These are phyloP conservation scores for Globisporangium uncinulatum DNA, from an alignment of 352 stramenopile genomes.

Conservation along the genomic window DNA sequence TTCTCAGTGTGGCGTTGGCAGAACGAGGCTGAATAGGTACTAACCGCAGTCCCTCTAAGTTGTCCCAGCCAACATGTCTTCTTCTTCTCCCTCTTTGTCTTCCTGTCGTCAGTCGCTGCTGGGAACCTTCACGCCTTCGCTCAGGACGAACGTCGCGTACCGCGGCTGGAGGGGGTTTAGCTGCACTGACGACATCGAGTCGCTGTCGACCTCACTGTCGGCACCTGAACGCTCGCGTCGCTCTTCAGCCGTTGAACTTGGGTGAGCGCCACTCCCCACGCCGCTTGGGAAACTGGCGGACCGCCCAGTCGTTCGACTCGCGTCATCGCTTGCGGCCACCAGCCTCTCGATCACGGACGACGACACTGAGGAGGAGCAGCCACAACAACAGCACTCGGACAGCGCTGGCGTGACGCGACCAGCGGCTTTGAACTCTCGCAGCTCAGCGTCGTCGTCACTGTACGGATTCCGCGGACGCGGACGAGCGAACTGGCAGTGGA, in stretches of 20 bases:
- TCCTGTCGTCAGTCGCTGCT: too few species aligned
- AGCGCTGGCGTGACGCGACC: neutral
- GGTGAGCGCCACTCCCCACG: too few species aligned
- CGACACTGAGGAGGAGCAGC: too few species aligned
- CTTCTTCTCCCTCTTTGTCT: too few species aligned
- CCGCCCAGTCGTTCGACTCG: neutral
- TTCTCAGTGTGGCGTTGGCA: constrained; percentile 1
- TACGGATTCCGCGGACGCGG: constrained; percentile 9
- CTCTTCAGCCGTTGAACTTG: too few species aligned
- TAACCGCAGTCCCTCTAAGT: too few species aligned
- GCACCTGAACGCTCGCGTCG: neutral
- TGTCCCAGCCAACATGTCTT: too few species aligned
- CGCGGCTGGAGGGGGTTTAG: neutral
- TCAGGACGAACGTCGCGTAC: constrained; percentile 3
- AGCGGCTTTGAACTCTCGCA: constrained; percentile 6
- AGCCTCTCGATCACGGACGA: constrained; percentile 1
- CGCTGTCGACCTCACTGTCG: neutral
- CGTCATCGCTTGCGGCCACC: neutral
- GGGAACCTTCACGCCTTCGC: neutral
- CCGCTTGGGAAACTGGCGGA: neutral
- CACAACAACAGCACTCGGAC: neutral
- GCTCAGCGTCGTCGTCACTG: constrained; percentile 4
- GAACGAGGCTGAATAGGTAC: too few species aligned
- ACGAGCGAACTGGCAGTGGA: constrained; percentile 11
- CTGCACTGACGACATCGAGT: neutral